A percentile compares a stretch with the other conserved stretches of the same genome.
Conservation (phyloP, 169 alveolate species). For the Cryptosporidium baileyi region DNA sequence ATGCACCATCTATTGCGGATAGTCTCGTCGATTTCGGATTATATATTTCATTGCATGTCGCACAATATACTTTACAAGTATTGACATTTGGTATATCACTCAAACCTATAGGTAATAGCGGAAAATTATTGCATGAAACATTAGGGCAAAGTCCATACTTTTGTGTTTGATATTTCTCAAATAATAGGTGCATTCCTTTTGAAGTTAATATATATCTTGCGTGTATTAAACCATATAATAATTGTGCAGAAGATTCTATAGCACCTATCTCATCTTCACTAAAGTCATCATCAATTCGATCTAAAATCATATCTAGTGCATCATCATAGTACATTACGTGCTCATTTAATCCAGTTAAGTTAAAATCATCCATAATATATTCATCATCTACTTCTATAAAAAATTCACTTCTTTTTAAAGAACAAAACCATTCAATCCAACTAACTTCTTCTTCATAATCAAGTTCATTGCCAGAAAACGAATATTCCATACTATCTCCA, state of each 20-base stretch:
- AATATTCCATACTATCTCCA: slow-evolving; percentile 65
- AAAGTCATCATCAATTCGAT: slow-evolving; percentile 82
- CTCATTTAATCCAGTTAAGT: slow-evolving; percentile 85
- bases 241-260: slow-evolving; percentile 84
- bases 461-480: slow-evolving; percentile 67
- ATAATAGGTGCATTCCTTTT: slow-evolving; percentile 88
- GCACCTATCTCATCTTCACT: slow-evolving; percentile 83
- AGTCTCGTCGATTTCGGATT: slow-evolving; percentile 81
- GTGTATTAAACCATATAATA: slow-evolving; percentile 90
- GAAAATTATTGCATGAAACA: slow-evolving; percentile 83
- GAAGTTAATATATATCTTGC: slow-evolving; percentile 88
- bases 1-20: slow-evolving; percentile 90
- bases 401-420: slow-evolving; percentile 90
- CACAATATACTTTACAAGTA: slow-evolving; percentile 90
- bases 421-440: slow-evolving; percentile 96
- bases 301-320: slow-evolving; percentile 87
- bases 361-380: slow-evolving; percentile 91
- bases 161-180: slow-evolving; percentile 84
- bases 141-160: slow-evolving; percentile 89
- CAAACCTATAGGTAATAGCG: slow-evolving; percentile 89
- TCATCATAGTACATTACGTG: slow-evolving; percentile 84
- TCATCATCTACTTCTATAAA: slow-evolving; percentile 93
- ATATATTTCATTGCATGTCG: slow-evolving; percentile 86
- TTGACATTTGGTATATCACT: slow-evolving; percentile 86
- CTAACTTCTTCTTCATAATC: slow-evolving; percentile 81